A percentile compares a stretch with the other conserved stretches of the same genome.
phyloP scores from a whole-genome alignment of 176 grass and related monocot genomes.

The Aegilops umbellulata region DNA sequence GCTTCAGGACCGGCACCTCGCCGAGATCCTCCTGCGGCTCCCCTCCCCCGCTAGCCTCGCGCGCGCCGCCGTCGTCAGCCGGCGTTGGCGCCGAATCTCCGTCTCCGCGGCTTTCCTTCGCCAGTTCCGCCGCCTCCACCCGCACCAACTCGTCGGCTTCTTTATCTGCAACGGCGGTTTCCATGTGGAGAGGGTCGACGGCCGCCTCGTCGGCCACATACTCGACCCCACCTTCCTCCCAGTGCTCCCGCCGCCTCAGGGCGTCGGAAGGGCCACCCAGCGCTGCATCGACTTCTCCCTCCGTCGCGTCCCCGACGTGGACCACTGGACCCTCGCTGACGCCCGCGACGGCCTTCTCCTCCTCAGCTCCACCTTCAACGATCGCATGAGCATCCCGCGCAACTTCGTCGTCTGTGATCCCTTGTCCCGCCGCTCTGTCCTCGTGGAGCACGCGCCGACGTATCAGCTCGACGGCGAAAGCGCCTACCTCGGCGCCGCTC shows the following conservation, averaged over 20 bases:
- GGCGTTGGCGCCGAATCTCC: neutral
- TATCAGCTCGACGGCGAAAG: neutral
- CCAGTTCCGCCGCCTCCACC: neutral
- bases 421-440: neutral
- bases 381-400: neutral
- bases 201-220: neutral
- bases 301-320: neutral
- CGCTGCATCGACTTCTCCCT: constrained; percentile 1
- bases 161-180: constrained; percentile 10
- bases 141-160: constrained; percentile 6
- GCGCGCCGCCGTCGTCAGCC: neutral
- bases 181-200: neutral
- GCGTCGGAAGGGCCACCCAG: neutral
- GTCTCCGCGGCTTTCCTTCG: neutral
- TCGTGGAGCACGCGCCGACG: neutral
- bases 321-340: constrained; percentile 4
- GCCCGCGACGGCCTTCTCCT: constrained; percentile 8
- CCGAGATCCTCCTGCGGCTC: constrained; percentile 26
- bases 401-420: constrained; percentile 24
- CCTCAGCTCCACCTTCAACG: neutral
- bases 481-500: constrained; percentile 5
- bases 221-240: constrained; percentile 6
- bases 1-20: neutral
- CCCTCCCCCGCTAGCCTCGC: neutral
- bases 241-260: neutral